Base-by-base conservation (phyloP, 2,329 filamentous ascomycete species). In the Esteya vermicola region DNA sequence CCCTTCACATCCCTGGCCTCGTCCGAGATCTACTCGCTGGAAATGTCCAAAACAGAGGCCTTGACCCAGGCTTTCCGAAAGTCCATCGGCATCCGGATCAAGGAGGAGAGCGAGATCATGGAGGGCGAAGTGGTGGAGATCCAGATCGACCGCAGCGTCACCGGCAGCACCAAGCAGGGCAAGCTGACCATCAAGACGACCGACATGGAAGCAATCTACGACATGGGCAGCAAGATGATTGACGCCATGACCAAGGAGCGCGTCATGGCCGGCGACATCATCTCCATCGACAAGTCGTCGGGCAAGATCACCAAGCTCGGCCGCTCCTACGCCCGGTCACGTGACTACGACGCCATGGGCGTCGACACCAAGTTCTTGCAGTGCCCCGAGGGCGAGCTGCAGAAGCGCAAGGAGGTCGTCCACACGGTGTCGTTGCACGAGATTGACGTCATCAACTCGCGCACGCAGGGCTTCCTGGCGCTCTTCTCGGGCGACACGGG, bases 141-240 rank as follows among this genome's bases (percentile, higher is more conserved):
- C 45, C 89, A 96, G 62, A 95, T 95, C 47, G 91, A 98, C 61
- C 77, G 91, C 50, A 95, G 88, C 53, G 85, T 98, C 40, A 96
- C 91, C 13, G 91, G 91, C 36, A 85, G 83, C 50, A 93, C 91
- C 54, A 98, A 96, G 70, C 89, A 95, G 69, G 91, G 91, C 54
- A 98, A 98, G 64, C 78, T 98, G 48, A 98, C 91, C 18, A 94
- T 98, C 67, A 98, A 98, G 67, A 98, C 91, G 10, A 96, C 89
- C 43, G 91, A 98, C 60, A 98, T 98, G 91, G 91, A 98, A 63
- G 94, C 91, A 12, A 84, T 98, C 49, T 98, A 96, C 65, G 91
- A 98, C 55, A 95, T 98, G 88, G 91, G 91, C 48, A 89, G 83
- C 50, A 96, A 96, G 65, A 96, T 98, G 91, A 98, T 98, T 50